Evolutionary conservation across 768 basidiomycete species (phyloP), one percentile per base, ranked within the genome.

Genomic region (Podaxis sp.): DNA sequence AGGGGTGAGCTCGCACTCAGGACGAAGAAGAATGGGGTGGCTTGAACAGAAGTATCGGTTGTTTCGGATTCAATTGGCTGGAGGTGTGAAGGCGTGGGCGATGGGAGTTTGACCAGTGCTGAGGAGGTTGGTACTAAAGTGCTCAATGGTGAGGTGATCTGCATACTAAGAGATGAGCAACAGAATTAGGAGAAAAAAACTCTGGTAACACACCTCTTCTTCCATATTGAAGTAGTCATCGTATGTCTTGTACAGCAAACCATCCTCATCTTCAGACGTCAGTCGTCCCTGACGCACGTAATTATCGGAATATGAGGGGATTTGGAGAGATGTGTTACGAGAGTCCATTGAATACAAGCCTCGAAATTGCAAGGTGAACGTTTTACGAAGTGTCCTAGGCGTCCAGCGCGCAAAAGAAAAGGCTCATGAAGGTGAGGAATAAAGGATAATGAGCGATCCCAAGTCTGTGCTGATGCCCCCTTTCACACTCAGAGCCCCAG

Each of bases 211-310:
- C 15, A 49, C 58, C 30, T 60, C 61, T 55, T 62, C 53, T 55
- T 55, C 61, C 52, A 48, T 62, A 24, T 55, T 55, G 38, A 62
- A 62, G 33, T 62, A 62, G 38, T 62, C 61, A 19, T 55, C 53
- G 24, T 62, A 62, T 22, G 40, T 48, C 19, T 48, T 19, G 30
- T 62, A 62, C 8, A 62, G 52, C 11, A 62, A 38, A 36, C n/a
- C 39, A 12, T 54, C 42, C 4, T 33, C 40, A 24, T 54, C 52
- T 42, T n/a, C 28, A 11, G 53, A 62, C 6, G n/a, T 12, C 12
- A 1, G 53, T 13, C 30, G 53, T 9, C 28, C 17, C 51, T 30
- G 42, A 15, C 13, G 44, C 6, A n/a, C 33, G 15, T 39, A 13
- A 8, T 17, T 8, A 17, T 22, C 1, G 15, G 40, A n/a, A 52